Evolutionary conservation across 2,329 filamentous ascomycete genomes (phyloP).

Genomic region (Onygena corvina): DNA sequence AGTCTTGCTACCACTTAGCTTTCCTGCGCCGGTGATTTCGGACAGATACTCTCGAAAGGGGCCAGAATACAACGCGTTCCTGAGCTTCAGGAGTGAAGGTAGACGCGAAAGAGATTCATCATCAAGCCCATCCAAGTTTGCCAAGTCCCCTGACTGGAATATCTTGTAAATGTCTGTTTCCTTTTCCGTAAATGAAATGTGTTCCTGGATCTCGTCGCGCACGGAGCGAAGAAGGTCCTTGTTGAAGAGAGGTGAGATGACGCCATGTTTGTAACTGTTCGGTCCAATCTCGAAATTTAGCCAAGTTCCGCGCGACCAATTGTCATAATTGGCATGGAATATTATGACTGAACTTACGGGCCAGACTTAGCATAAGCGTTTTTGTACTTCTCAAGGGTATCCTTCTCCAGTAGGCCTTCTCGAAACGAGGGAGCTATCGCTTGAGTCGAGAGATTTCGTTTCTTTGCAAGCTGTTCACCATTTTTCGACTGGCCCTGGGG

Average conservation of each 20-base stretch:
- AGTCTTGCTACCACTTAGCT: constrained; percentile 83
- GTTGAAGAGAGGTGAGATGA: constrained; percentile 71
- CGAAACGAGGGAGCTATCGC: constrained; percentile 31
- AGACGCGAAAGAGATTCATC: constrained; percentile 73
- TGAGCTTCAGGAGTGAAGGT: constrained; percentile 79
- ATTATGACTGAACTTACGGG: constrained; percentile 25
- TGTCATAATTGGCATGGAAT: neutral
- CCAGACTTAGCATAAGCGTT: constrained; percentile 32
- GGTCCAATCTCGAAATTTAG: neutral
- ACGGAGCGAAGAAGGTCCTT: constrained; percentile 72
- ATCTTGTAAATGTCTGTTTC: constrained; percentile 99
- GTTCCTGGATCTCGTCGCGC: constrained; percentile 74
- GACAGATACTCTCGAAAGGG: constrained; percentile 83
- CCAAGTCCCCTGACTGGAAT: constrained; percentile 93
- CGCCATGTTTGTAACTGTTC: constrained; percentile 71
- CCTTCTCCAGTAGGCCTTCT: constrained; percentile 33
- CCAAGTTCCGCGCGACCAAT: constrained; percentile 5
- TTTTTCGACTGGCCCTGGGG: constrained; percentile 23
- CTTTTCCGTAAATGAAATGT: constrained; percentile 93
- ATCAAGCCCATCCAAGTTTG: constrained; percentile 88
- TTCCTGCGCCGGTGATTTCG: constrained; percentile 70
- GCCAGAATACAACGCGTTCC: constrained; percentile 85
- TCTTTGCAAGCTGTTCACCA: constrained; percentile 28
- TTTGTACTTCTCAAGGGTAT: constrained; percentile 33
- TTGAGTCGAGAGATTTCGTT: constrained; percentile 29